Evolutionary conservation across 805 yeast species (phyloP).

Genomic region (Clavispora fructus): DNA sequence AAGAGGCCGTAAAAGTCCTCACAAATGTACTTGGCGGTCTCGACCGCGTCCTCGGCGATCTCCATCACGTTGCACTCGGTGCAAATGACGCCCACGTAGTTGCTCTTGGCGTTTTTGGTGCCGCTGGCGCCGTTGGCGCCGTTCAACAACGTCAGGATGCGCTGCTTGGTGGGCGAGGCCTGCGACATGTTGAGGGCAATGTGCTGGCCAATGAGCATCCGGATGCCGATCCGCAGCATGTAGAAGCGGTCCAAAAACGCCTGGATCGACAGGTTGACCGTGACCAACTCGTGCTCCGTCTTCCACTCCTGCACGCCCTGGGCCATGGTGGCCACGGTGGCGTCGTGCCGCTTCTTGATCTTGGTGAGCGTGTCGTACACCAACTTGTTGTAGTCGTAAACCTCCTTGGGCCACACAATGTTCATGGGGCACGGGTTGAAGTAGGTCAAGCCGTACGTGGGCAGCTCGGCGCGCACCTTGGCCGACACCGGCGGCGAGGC

Average conservation of each 20-base stretch:
- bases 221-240: conserved; percentile 85
- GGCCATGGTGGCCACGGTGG: conserved; percentile 88
- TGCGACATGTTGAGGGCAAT: conserved; percentile 75
- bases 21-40: conserved; percentile 84
- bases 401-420: conserved; percentile 67
- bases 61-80: conserved; percentile 79
- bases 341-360: conserved; percentile 83
- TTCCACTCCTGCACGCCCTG: conserved; percentile 94
- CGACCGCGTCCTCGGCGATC: conserved; percentile 82
- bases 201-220: conserved; percentile 94
- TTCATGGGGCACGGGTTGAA: conserved; percentile 52
- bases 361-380: conserved; percentile 63
- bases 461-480: conserved; percentile 19
- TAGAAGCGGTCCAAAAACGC: conserved; percentile 80
- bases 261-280: conserved; percentile 70
- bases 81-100: conserved; percentile 87
- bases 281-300: conserved; percentile 38
- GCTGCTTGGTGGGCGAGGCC: conserved; percentile 35
- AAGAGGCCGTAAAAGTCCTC: conserved; percentile 85
- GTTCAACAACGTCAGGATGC: conserved; percentile 30
- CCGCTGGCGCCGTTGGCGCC: conserved; percentile 21
- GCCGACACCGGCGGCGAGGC: conserved; percentile 7
- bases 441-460: conserved; percentile 40
- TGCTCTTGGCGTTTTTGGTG: conserved; percentile 25
- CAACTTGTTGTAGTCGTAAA: conserved; percentile 59